These are phyloP conservation scores for Thermothielavioides terrestris DNA, from an alignment of 495 filamentous ascomycete genomes.

Conservation along the genomic window DNA sequence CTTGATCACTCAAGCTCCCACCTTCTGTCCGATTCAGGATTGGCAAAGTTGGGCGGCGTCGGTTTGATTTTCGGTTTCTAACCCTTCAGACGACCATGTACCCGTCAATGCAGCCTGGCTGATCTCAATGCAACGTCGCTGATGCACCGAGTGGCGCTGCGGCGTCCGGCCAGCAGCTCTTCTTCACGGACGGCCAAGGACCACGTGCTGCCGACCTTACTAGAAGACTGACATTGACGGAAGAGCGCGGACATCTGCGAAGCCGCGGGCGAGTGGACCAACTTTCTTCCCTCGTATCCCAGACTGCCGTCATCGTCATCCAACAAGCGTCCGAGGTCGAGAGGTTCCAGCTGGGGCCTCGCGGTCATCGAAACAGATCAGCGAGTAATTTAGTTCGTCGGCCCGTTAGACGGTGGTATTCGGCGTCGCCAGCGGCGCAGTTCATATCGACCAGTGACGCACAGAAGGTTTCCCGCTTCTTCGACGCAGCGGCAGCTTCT, in stretches of 20 bases:
- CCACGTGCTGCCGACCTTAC: not conserved
- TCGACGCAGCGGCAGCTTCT: not conserved
- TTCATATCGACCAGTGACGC: not conserved
- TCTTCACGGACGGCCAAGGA: not conserved
- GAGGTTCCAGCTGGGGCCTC: too few species aligned
- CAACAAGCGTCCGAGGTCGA: too few species aligned
- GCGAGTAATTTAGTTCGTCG: too few species aligned
- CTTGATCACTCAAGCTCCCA: too few species aligned
- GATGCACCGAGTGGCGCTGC: not conserved
- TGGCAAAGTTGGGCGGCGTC: not conserved
- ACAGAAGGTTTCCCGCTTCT: not conserved
- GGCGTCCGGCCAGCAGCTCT: not conserved
- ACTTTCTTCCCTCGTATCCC: too few species aligned
- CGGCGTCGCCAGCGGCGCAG: constrained; percentile 8
- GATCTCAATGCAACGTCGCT: not conserved
- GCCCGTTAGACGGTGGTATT: not conserved
- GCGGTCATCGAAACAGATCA: too few species aligned
- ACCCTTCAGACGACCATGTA: not conserved
- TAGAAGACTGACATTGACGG: not conserved
- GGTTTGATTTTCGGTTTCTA: not conserved
- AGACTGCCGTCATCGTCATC: too few species aligned
- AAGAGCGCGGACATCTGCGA: not conserved
- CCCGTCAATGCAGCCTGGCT: not conserved
- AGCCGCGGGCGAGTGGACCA: too few species aligned
- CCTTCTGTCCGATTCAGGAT: not conserved